Base-by-base conservation (phyloP, 75 land plant genomes). In the Sequoiadendron giganteum region DNA sequence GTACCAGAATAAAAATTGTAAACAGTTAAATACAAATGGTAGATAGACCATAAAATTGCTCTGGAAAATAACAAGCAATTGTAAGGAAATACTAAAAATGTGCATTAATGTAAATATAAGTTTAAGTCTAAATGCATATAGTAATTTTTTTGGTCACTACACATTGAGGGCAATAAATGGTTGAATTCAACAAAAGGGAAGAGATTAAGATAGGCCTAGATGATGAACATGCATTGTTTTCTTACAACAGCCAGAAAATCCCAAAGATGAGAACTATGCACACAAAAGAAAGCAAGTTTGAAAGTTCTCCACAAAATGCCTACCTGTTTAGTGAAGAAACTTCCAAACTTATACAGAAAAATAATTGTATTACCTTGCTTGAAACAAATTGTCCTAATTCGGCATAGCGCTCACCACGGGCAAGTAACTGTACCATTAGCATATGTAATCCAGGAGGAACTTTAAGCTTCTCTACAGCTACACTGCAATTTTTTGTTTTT, bases 341-440 rank as follows among this genome's bases (percentile, higher is more conserved):
- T 39, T 70, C n/a, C 3, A 8, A 65, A 30, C 19, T 43, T 39
- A 28, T 86, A 39, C 68, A 45, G 25, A 39, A 28, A 80, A 49
- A 19, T 36, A 39, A 45, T 2, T 6, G 19, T 39, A 19, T 3
- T 56, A 97, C 96, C 99, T 97, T 95, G 86, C 91, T 91, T 65
- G 84, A 79, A 58, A 98, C 85, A 55, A 97, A 93, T 70, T 90
- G 90, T 15, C 88, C 94, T 76, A 98, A 93, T 90, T 97, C 97
- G 45, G 92, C 87, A 90, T 91, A 94, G 79, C 93, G 91, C 55
- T 96, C 92, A 89, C 85, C 93, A 38, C 96, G 92, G 18, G 93
- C 95, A 54, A 98, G 95, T 58, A 98, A 87, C 86, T 97, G 94
- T 47, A 97, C 89, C 30, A 93, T 83, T 87, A 98, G 88, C 11